These are phyloP conservation scores for Phaeosphaeria sp. DNA, from an alignment of 2,329 filamentous ascomycete genomes.

Conservation along the genomic window DNA sequence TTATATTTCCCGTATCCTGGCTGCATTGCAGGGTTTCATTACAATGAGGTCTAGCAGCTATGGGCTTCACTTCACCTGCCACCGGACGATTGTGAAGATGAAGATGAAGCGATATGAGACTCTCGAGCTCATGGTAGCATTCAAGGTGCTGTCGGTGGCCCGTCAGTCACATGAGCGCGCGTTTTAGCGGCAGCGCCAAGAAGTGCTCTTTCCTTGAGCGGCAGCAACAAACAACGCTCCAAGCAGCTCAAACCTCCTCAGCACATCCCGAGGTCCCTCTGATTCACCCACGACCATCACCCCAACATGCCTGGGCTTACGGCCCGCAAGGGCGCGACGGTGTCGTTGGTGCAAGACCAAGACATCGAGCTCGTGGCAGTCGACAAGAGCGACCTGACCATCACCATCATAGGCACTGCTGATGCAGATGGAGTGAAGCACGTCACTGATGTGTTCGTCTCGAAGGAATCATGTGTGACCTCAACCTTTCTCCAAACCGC, in stretches of 20 bases:
- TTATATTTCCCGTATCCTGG: too few species aligned
- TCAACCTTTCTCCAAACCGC: constrained; percentile 12
- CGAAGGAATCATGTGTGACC: constrained; percentile 6
- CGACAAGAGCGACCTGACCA: constrained; percentile 8
- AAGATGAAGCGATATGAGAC: too few species aligned
- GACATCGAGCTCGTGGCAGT: constrained; percentile 11
- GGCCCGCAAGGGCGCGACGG: constrained; percentile 1
- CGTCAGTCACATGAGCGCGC: constrained; percentile 2
- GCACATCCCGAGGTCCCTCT: background rate
- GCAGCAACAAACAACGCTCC: background rate
- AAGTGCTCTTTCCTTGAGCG: constrained; percentile 3
- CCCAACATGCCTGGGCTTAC: constrained; percentile 6
- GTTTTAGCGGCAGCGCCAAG: constrained; percentile 14
- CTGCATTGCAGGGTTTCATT: too few species aligned
- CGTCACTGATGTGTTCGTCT: constrained; percentile 18
- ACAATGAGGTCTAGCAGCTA: too few species aligned
- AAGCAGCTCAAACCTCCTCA: background rate
- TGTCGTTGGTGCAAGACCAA: constrained; percentile 12
- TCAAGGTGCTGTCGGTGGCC: too few species aligned
- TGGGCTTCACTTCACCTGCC: too few species aligned
- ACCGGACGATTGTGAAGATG: too few species aligned
- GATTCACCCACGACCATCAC: background rate
- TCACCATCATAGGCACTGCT: constrained; percentile 13
- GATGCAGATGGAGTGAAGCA: constrained; percentile 11
- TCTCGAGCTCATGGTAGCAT: too few species aligned